Conservation (phyloP, 352 stramenopile genomes). For the Hyaloperonospora brassicae region DNA sequence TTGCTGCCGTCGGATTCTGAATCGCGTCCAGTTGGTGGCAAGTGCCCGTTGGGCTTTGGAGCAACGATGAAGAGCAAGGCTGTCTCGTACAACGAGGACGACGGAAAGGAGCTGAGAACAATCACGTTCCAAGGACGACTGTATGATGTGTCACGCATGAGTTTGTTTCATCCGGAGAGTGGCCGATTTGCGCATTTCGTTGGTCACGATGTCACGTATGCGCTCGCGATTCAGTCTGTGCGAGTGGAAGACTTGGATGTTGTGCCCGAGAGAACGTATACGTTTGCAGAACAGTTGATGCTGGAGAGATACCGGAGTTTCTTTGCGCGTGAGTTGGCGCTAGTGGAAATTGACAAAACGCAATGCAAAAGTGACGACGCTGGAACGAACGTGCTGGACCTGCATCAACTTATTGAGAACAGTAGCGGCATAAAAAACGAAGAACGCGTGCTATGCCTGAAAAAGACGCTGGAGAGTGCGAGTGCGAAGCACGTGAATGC, state of each 20-base stretch:
- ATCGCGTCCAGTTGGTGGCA: slow-evolving; percentile 16
- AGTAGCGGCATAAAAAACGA: slow-evolving; percentile 16
- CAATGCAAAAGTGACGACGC: slow-evolving; percentile 3
- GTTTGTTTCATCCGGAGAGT: slow-evolving; percentile 33
- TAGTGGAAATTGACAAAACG: slow-evolving; percentile 22
- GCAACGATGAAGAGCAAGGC: slow-evolving; percentile 23
- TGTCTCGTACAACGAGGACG: slow-evolving; percentile 14
- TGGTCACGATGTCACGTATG: slow-evolving; percentile 54
- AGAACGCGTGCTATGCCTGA: slow-evolving; percentile 6
- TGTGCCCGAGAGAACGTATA: slow-evolving; percentile 27
- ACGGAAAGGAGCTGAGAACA: slow-evolving; percentile 23
- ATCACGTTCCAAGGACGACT: slow-evolving; percentile 46
- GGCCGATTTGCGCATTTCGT: slow-evolving; percentile 45
- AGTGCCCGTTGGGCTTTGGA: slow-evolving; percentile 59
- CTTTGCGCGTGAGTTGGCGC: slow-evolving; percentile 33
- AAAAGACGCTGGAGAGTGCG: slow-evolving; percentile 14
- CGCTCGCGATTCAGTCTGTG: slow-evolving; percentile 40
- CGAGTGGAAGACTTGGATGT: slow-evolving; percentile 34
- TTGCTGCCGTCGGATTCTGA: slow-evolving; percentile 25
- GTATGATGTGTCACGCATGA: slow-evolving; percentile 49
- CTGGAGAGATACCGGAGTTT: slow-evolving; percentile 44
- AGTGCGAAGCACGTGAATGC: slow-evolving; percentile 25
- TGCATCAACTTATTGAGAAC: slow-evolving; percentile 39
- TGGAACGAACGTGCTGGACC: slow-evolving; percentile 15
- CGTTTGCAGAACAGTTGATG: slow-evolving; percentile 49